phyloP scores from a whole-genome alignment of 306 rosid genomes.

The Acmispon strigosus region DNA sequence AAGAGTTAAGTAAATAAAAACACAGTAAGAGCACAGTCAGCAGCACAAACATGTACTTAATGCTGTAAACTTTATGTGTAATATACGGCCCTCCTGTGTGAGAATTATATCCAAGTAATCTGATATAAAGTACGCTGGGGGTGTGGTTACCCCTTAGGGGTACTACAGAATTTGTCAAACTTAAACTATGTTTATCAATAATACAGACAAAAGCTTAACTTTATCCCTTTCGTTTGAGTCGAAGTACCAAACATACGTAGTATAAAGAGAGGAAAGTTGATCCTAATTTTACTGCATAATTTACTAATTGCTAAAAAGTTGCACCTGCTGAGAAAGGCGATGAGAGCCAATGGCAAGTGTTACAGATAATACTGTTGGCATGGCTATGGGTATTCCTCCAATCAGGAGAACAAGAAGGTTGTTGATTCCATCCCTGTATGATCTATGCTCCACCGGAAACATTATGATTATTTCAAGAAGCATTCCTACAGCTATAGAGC shows the following conservation, averaged over 20 bases:
- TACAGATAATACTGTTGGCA: constrained; percentile 92
- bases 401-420: constrained; percentile 91
- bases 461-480: constrained; percentile 78
- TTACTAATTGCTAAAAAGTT: not conserved
- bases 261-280: not conserved
- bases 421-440: constrained; percentile 82
- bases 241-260: not conserved
- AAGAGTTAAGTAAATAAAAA: constrained; percentile 10
- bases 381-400: constrained; percentile 95
- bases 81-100: not conserved
- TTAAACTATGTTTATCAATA: not conserved
- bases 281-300: not conserved
- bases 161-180: not conserved
- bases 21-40: constrained; percentile 9
- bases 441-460: constrained; percentile 71
- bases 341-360: constrained; percentile 92
- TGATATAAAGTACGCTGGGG: not conserved
- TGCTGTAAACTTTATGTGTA: not conserved
- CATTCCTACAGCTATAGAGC: constrained; percentile 88
- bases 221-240: not conserved
- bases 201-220: not conserved
- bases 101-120: not conserved
- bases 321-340: constrained; percentile 85
- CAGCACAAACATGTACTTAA: not conserved
- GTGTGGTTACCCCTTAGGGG: not conserved